phyloP scores from a whole-genome alignment of 1,284 basidiomycete genomes.

The Papiliotrema flavescens region DNA sequence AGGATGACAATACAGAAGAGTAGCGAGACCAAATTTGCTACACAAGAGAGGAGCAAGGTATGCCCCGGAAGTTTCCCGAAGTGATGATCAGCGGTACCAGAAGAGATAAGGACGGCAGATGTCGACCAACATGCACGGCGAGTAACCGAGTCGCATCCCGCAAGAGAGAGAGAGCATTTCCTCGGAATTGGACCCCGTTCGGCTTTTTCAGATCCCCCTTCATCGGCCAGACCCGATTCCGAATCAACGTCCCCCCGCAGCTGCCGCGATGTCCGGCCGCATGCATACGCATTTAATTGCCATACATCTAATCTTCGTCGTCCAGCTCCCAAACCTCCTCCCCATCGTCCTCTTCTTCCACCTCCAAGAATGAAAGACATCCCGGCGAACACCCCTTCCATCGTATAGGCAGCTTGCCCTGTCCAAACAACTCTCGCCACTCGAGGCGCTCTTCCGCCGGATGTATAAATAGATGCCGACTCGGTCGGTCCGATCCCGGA shows the following conservation, averaged over 20 bases:
- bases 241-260: no score
- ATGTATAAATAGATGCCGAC: slow-evolving; percentile 37
- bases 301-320: not conserved
- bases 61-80: no score
- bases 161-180: no score
- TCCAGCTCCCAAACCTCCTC: slow-evolving; percentile 15
- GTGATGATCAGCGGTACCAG: no score
- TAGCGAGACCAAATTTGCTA: no score
- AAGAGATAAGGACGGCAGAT: no score
- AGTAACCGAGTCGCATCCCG: no score
- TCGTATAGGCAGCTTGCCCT: slow-evolving; percentile 33
- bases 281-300: no score
- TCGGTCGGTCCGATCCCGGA: slow-evolving; percentile 5
- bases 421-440: slow-evolving; percentile 34
- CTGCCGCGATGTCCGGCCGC: no score
- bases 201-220: not conserved
- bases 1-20: no score
- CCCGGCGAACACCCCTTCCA: slow-evolving; percentile 46
- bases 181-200: no score
- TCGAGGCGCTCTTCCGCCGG: slow-evolving; percentile 45
- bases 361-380: slow-evolving; percentile 42
- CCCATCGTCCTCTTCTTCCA: slow-evolving; percentile 24
- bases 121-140: not conserved
- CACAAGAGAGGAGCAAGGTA: no score
- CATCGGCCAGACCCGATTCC: not conserved